Conservation (phyloP, 305 asterid genomes). For the Euphrasia arctica region DNA sequence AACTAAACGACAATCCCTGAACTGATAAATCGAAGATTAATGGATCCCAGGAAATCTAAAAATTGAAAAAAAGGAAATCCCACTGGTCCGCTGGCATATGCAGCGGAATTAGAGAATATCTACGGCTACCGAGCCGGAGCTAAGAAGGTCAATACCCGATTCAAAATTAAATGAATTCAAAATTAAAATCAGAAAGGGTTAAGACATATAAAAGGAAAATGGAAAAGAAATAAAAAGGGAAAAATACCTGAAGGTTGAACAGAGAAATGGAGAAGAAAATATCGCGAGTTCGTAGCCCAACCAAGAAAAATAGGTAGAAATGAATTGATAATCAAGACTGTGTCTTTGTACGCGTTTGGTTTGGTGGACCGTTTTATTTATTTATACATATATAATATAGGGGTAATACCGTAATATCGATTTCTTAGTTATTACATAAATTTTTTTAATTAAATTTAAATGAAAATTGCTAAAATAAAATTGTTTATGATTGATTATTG, state of each 20-base stretch:
- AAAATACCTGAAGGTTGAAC: conserved; percentile 39
- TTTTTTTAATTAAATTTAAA: too few relatives aligned
- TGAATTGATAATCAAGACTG: conserved; percentile 4
- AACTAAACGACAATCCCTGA: conserved; percentile 20
- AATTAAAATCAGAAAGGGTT: neutral
- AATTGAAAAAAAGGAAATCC: conserved; percentile 20
- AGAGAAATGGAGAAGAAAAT: conserved; percentile 26
- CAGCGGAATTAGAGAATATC: conserved; percentile 50
- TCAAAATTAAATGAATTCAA: conserved; percentile 4
- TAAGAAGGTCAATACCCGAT: conserved; percentile 17
- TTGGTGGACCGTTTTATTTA: neutral
- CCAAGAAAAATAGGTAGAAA: conserved; percentile 31
- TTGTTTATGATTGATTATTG: too few relatives aligned
- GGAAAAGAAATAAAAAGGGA: conserved; percentile 1
- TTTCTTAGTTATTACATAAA: too few relatives aligned
- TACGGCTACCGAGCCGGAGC: conserved; percentile 23
- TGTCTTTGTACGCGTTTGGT: conserved; percentile 37
- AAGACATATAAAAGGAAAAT: neutral
- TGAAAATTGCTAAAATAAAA: too few relatives aligned
- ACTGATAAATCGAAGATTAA: conserved; percentile 17
- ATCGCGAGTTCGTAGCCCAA: conserved; percentile 43
- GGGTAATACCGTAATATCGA: too few relatives aligned
- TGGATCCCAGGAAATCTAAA: conserved; percentile 1
- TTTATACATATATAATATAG: too few relatives aligned
- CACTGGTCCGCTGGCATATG: conserved; percentile 42